Conservation (phyloP, 2,329 filamentous ascomycete species). For the Paecilomyces sp. region DNA sequence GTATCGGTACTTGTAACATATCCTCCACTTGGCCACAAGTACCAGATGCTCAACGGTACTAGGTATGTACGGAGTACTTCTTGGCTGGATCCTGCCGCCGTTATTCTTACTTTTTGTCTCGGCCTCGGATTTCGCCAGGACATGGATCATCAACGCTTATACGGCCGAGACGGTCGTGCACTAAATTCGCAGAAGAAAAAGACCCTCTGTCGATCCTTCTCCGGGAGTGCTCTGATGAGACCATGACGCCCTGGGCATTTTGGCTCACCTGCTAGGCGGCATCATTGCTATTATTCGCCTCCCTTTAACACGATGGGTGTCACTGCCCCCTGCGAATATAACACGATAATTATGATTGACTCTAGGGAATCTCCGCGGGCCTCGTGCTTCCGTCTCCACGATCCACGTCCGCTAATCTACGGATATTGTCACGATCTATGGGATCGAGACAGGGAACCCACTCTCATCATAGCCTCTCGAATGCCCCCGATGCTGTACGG, state of each 20-base stretch:
- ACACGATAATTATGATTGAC: neutral
- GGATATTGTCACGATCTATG: neutral
- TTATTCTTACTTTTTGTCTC: neutral
- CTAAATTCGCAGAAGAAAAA: neutral
- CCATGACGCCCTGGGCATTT: neutral
- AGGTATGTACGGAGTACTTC: neutral
- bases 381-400: neutral
- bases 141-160: neutral
- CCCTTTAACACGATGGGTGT: neutral
- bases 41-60: neutral
- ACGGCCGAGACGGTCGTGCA: neutral
- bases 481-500: neutral
- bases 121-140: neutral
- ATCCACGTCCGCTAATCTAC: constrained; percentile 1
- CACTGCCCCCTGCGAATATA: neutral
- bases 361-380: neutral
- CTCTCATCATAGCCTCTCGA: neutral
- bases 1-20: constrained; percentile 2
- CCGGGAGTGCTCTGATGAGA: neutral
- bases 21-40: constrained; percentile 5
- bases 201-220: neutral
- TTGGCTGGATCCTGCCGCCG: neutral
- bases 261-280: neutral
- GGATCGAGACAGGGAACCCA: neutral
- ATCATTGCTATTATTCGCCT: neutral